Evolutionary conservation across 1,284 basidiomycete genomes (phyloP), one percentile per base, ranked within the genome.

Genomic region (Sporisorium exsertum): DNA sequence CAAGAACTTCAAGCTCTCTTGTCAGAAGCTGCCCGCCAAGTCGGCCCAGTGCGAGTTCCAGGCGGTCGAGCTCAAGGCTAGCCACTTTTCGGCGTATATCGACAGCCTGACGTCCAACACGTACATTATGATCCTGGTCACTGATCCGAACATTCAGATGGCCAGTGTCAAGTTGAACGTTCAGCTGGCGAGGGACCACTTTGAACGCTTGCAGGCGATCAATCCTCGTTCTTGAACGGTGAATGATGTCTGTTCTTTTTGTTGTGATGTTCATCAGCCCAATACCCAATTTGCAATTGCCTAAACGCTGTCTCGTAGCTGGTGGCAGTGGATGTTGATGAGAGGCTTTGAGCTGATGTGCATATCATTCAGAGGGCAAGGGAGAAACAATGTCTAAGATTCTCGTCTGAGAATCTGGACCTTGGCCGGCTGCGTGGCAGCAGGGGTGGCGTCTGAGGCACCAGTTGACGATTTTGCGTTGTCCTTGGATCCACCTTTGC

Each of bases 101-200:
- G 95, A 97, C 80, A 92, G 93, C 79, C 89, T 99, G 87, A 98
- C 96, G 15, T 90, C 90, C 79, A 97, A 96, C 86, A 98, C 96
- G 0, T 98, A 95, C 81, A 92, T 98, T 63, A 88, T 99, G 82
- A 90, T 96, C 65, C 90, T 99, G 37, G 91, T 94, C 12, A 92
- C 94, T 68, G 91, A 97, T 84, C 92, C 93, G 0, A 90, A 91
- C 81, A 92, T 96, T 80, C 92, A 94, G 87, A 91, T 92, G 1
- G 92, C 92, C 4, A 92, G 93, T 2, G 86, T 95, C 72, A 91
- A 91, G 84, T 88, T 94, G 83, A 95, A 95, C 81, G 91, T 95
- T 56, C 89, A 91, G 45, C 89, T 94, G 72, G 92, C 92, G 9
- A 88, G 93, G 40, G 88, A 88, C 59, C 94, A 94, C 83, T 95